phyloP scores from a whole-genome alignment of 75 land plant species.

The Gnetum montanum region DNA sequence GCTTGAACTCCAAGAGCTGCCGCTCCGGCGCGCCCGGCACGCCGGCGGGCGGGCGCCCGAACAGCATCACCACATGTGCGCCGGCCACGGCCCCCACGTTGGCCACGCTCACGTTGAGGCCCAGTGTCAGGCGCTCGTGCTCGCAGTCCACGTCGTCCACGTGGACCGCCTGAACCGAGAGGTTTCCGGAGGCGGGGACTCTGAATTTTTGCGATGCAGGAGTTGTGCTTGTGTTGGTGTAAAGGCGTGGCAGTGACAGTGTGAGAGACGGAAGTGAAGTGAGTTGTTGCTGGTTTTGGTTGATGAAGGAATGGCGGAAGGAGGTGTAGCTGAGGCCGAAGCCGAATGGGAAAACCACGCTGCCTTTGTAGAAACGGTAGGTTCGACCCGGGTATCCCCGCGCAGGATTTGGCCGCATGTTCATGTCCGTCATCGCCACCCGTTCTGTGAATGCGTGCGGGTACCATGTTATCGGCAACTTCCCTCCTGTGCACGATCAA shows the following conservation, averaged over 20 bases:
- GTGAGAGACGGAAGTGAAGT: too few species aligned
- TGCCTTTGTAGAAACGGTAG: constrained; percentile 86
- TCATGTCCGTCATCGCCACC: constrained; percentile 85
- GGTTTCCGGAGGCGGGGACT: too few species aligned
- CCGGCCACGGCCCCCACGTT: constrained; percentile 36
- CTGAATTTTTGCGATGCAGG: not conserved
- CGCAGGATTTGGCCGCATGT: constrained; percentile 69
- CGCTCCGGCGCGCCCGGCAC: constrained; percentile 32
- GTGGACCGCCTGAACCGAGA: too few species aligned
- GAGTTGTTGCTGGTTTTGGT: constrained; percentile 38
- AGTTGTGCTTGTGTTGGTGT: not conserved
- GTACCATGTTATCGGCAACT: constrained; percentile 82
- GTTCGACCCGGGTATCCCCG: constrained; percentile 88
- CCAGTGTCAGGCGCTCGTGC: constrained; percentile 19
- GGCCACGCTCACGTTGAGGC: constrained; percentile 36
- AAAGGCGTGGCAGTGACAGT: not conserved
- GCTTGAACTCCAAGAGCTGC: constrained; percentile 50
- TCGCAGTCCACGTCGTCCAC: constrained; percentile 17
- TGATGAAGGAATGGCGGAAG: constrained; percentile 45
- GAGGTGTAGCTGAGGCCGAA: constrained; percentile 77
- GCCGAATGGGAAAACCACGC: constrained; percentile 58
- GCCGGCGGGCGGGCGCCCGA: constrained; percentile 34
- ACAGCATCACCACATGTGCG: constrained; percentile 52
- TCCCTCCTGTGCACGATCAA: constrained; percentile 45
- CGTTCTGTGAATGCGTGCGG: constrained; percentile 42